A percentile compares a stretch with the other conserved stretches of the same genome.
Evolutionary conservation across 352 stramenopile genomes (phyloP).

Genomic region (Phytophthora ramorum): DNA sequence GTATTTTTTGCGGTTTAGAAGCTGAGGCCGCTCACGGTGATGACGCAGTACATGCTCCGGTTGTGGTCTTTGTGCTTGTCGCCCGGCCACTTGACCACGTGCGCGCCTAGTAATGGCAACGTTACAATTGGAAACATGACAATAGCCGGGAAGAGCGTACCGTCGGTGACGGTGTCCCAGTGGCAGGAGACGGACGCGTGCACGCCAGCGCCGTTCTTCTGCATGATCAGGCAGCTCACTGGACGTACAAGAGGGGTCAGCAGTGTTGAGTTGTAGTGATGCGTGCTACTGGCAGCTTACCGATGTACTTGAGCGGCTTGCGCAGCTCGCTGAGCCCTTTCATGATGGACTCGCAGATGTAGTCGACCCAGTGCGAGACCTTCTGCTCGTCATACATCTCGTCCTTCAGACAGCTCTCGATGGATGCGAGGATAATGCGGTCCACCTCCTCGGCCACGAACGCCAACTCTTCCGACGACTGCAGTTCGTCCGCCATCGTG

Average conservation of each 20-base stretch:
- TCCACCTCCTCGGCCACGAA: conserved; percentile 94
- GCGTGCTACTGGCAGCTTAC: conserved; percentile 30
- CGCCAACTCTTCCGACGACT: conserved; percentile 89
- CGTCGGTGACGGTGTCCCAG: conserved; percentile 92
- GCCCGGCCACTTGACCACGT: conserved; percentile 90
- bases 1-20: conserved; percentile 53
- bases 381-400: conserved; percentile 88
- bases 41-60: conserved; percentile 90
- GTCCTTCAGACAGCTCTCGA: conserved; percentile 89
- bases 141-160: conserved; percentile 29
- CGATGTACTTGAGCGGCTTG: conserved; percentile 94
- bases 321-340: conserved; percentile 84
- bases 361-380: conserved; percentile 91
- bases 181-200: conserved; percentile 91
- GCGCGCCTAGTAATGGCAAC: conserved; percentile 45
- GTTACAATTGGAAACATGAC: not conserved
- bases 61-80: conserved; percentile 93
- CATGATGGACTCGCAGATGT: conserved; percentile 92
- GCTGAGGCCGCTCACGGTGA: conserved; percentile 86
- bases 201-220: conserved; percentile 93
- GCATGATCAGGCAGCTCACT: conserved; percentile 93
- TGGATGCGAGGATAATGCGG: conserved; percentile 81
- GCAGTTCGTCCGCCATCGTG: conserved; percentile 83
- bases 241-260: conserved; percentile 8
- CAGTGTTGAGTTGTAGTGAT: not conserved